These are phyloP conservation scores for Saccharomycopsis malanga DNA, from an alignment of 805 yeast genomes.

Conservation along the genomic window DNA sequence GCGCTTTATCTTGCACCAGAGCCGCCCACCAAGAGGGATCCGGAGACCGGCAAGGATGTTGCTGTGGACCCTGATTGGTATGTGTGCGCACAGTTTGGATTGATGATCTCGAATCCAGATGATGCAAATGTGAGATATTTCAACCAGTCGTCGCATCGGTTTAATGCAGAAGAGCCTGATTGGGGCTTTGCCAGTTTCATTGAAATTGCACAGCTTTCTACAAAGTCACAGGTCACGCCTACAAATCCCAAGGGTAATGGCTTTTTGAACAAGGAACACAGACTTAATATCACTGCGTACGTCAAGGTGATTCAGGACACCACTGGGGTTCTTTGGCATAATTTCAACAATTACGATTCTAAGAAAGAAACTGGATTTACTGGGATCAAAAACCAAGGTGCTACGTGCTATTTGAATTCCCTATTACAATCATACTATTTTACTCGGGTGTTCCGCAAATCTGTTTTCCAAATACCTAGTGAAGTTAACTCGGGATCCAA, in stretches of 20 bases:
- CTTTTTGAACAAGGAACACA: slow-evolving; percentile 42
- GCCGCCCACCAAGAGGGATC: slow-evolving; percentile 28
- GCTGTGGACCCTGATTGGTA: slow-evolving; percentile 57
- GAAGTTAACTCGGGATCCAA: slow-evolving; percentile 28
- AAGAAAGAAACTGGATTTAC: slow-evolving; percentile 83
- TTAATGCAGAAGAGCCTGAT: slow-evolving; percentile 68
- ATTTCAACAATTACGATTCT: slow-evolving; percentile 76
- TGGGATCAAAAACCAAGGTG: slow-evolving; percentile 94
- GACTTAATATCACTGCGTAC: slow-evolving; percentile 66
- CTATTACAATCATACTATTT: slow-evolving; percentile 84
- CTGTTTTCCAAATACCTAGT: slow-evolving; percentile 88
- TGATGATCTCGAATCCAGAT: slow-evolving; percentile 76
- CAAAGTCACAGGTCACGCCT: slow-evolving; percentile 25
- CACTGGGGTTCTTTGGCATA: slow-evolving; percentile 93
- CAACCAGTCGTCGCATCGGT: slow-evolving; percentile 72
- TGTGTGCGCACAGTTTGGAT: slow-evolving; percentile 85
- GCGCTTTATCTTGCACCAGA: slow-evolving; percentile 80
- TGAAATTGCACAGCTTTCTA: slow-evolving; percentile 43
- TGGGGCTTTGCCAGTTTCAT: slow-evolving; percentile 91
- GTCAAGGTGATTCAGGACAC: slow-evolving; percentile 77
- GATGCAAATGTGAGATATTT: slow-evolving; percentile 54
- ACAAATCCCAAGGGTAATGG: slow-evolving; percentile 33
- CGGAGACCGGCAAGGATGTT: slow-evolving; percentile 26
- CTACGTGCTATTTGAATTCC: slow-evolving; percentile 94
- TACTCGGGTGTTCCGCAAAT: slow-evolving; percentile 72